Conservation (phyloP, 768 basidiomycete species). For the Neoboletus subvelutipes region DNA sequence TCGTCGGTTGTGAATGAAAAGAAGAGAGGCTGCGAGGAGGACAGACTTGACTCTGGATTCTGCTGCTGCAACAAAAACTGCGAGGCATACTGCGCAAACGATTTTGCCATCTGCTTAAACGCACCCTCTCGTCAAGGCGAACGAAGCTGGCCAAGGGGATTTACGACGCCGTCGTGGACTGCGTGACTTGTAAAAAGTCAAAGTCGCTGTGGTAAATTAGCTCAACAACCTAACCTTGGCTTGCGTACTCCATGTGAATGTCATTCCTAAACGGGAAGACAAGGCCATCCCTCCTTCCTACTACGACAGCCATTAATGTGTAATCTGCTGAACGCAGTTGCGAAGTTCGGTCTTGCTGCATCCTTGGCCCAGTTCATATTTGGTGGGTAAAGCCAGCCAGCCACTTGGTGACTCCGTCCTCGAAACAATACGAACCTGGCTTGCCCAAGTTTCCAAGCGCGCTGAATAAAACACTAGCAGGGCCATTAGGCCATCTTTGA, state of each 20-base stretch:
- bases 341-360: background rate
- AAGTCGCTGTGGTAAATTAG: slow-evolving; percentile 15
- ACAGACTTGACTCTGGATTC: slow-evolving; percentile 50
- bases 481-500: background rate
- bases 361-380: background rate
- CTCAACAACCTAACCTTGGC: slow-evolving; percentile 18
- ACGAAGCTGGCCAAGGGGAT: slow-evolving; percentile 8
- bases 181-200: slow-evolving; percentile 15
- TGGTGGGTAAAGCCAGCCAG: background rate
- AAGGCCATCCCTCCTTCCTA: background rate
- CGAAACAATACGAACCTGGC: background rate
- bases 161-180: slow-evolving; percentile 11
- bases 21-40: slow-evolving; percentile 77
- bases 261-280: slow-evolving; percentile 11
- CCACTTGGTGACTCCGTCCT: background rate
- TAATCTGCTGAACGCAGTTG: background rate
- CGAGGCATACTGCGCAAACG: slow-evolving; percentile 81
- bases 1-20: slow-evolving; percentile 85
- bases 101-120: slow-evolving; percentile 50
- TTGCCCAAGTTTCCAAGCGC: background rate
- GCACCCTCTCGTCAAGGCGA: slow-evolving; percentile 19
- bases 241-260: slow-evolving; percentile 28
- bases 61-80: slow-evolving; percentile 71
- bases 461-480: background rate
- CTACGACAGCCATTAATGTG: background rate